Evolutionary conservation across 352 stramenopile species (phyloP), one percentile per base, ranked within the genome.

Genomic region (Phytophthora pseudosyringae): DNA sequence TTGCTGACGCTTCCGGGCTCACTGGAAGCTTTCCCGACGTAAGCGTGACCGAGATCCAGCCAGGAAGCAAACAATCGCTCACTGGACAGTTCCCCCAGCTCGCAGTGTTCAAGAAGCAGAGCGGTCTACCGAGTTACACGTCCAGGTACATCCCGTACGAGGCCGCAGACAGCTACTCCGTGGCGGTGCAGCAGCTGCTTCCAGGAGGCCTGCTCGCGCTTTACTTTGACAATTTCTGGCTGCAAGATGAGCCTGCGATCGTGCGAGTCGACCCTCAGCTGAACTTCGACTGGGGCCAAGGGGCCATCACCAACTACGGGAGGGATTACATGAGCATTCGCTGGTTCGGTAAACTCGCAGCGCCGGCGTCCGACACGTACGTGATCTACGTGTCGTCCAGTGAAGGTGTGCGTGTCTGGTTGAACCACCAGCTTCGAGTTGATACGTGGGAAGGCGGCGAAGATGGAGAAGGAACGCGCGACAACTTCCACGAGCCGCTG

Each of bases 181-280:
- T 98, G 5, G 82, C 90, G 5, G 93, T 99, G 26, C 80, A 88
- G 16, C 93, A 99, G 55, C 80, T 99, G 9, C 55, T 89, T n/a
- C 80, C 71, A 16, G 96, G 97, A 13, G 97, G 97, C 13, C 69
- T 99, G 7, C 67, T 76, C 8, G 94, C 83, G 0, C 75, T 93
- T 3, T 99, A 99, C 69, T 99, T 95, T 60, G 96, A 99, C 60
- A 99, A 99, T 62, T 97, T 94, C 66, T 99, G 96, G 95, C 72
- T 99, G 13, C 83, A 98, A 58, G 96, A 97, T 41, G 76, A 82
- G 5, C 92, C 96, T 8, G 88, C 91, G n/a, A 79, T 98, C 21
- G 71, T 86, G 13, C 72, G 89, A 39, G 76, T 98, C 3, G 96
- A 99, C 58, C 47, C 86, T 11, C 77, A 76, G 28, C 71, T 98